Conservation (phyloP, 257 asterid genomes). For the Penstemon barbatus region DNA sequence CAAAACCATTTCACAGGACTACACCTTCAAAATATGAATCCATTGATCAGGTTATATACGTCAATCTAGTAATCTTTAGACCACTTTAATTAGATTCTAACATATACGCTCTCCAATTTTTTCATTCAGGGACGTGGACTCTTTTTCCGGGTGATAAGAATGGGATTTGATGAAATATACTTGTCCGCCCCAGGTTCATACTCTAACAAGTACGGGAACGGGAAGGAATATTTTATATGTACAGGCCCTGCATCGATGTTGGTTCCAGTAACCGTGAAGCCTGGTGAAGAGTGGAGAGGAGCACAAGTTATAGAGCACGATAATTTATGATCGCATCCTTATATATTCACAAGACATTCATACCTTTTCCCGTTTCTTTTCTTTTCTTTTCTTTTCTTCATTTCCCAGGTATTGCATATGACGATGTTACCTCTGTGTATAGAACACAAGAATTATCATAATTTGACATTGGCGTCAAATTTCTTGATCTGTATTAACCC, state of each 20-base stretch:
- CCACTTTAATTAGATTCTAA: no score
- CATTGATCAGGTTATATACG: conserved; percentile 57
- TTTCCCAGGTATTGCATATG: neutral
- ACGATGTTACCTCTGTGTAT: neutral
- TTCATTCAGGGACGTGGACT: conserved; percentile 67
- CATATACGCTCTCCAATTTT: neutral
- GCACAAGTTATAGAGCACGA: conserved; percentile 89
- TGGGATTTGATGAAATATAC: conserved; percentile 78
- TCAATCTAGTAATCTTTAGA: no score
- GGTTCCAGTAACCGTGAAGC: conserved; percentile 65
- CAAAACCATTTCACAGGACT: conserved; percentile 47
- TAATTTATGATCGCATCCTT: conserved; percentile 48
- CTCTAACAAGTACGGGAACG: conserved; percentile 50
- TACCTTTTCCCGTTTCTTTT: no score
- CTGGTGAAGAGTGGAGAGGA: conserved; percentile 91
- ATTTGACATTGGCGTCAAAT: neutral
- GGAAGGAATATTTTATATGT: conserved; percentile 64
- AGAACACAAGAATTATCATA: neutral
- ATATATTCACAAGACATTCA: neutral
- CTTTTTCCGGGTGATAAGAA: conserved; percentile 70
- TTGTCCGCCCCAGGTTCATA: conserved; percentile 74
- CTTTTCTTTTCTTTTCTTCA: neutral
- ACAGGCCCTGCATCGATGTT: conserved; percentile 77
- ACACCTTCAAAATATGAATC: conserved; percentile 69
- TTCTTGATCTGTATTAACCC: no score